A percentile compares a stretch with the other conserved stretches of the same genome.
Conservation (phyloP, 306 rosid genomes). For the Betula pendula region DNA sequence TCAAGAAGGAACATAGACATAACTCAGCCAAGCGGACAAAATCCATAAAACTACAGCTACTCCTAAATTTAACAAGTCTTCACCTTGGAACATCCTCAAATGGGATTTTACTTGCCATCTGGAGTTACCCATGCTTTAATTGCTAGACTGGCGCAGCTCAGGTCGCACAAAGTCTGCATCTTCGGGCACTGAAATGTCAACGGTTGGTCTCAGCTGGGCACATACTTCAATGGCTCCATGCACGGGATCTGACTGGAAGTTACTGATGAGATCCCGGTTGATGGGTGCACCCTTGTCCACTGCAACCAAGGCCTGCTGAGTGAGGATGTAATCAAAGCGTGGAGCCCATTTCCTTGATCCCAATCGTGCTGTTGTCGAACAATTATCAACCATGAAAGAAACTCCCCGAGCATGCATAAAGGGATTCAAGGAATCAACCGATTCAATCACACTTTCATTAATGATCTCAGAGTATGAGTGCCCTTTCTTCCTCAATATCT, state of each 20-base stretch:
- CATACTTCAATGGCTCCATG: constrained; percentile 91
- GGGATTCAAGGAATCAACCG: constrained; percentile 95
- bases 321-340: constrained; percentile 78
- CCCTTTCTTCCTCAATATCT: constrained; percentile 92
- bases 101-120: constrained; percentile 9
- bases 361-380: constrained; percentile 95
- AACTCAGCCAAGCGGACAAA: background rate
- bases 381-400: constrained; percentile 96
- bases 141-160: constrained; percentile 72
- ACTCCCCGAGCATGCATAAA: constrained; percentile 99
- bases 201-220: constrained; percentile 87
- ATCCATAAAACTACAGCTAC: background rate
- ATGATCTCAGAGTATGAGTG: constrained; percentile 96
- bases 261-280: constrained; percentile 83
- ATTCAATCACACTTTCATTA: constrained; percentile 92
- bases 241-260: constrained; percentile 88
- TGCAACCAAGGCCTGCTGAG: constrained; percentile 95
- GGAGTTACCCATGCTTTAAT: constrained; percentile 25
- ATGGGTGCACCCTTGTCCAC: constrained; percentile 67
- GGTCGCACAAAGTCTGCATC: constrained; percentile 98
- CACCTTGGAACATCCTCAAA: background rate
- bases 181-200: constrained; percentile 82
- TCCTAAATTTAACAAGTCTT: background rate
- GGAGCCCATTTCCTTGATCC: constrained; percentile 99
- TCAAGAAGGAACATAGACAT: background rate